Evolutionary conservation across 805 yeast genomes (phyloP).

Genomic region (Kodamaea sagamina): DNA sequence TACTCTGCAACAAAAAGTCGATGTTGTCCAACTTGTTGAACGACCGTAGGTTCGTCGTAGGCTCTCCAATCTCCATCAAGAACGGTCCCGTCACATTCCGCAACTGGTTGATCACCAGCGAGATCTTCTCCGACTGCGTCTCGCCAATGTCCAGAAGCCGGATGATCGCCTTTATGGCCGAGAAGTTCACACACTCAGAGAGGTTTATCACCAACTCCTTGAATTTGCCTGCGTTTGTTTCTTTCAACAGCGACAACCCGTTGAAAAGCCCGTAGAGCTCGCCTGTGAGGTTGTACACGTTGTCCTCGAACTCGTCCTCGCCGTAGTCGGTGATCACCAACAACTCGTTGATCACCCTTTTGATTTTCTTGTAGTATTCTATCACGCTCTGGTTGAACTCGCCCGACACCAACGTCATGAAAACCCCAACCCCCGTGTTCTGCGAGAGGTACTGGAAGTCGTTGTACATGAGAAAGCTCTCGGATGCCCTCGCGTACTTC

Average conservation of each 20-base stretch:
- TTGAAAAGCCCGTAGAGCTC: constrained; percentile 27
- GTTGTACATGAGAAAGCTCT: constrained; percentile 38
- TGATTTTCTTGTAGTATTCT: constrained; percentile 8
- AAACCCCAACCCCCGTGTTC: constrained; percentile 12
- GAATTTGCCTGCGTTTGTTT: constrained; percentile 31
- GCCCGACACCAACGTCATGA: constrained; percentile 3
- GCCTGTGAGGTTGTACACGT: constrained; percentile 21
- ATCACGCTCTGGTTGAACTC: constrained; percentile 10
- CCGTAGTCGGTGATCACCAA: constrained; percentile 7
- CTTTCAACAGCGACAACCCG: constrained; percentile 20
- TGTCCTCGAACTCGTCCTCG: constrained; percentile 19
- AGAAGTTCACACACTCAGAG: constrained; percentile 32
- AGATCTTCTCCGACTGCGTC: constrained; percentile 32
- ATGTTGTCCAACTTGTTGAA: constrained; percentile 33
- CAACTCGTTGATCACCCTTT: constrained; percentile 4
- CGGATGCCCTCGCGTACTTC: constrained; percentile 33
- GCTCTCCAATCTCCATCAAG: constrained; percentile 19
- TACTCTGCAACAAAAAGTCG: constrained; percentile 36
- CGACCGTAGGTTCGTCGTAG: constrained; percentile 23
- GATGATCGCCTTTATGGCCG: constrained; percentile 29
- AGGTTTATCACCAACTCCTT: constrained; percentile 26
- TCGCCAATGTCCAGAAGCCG: constrained; percentile 37
- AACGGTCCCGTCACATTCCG: constrained; percentile 25
- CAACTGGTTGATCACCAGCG: constrained; percentile 26
- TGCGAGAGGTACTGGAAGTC: constrained; percentile 32